Conservation (phyloP, 2,329 filamentous ascomycete genomes). For the Trichoderma sp. region DNA sequence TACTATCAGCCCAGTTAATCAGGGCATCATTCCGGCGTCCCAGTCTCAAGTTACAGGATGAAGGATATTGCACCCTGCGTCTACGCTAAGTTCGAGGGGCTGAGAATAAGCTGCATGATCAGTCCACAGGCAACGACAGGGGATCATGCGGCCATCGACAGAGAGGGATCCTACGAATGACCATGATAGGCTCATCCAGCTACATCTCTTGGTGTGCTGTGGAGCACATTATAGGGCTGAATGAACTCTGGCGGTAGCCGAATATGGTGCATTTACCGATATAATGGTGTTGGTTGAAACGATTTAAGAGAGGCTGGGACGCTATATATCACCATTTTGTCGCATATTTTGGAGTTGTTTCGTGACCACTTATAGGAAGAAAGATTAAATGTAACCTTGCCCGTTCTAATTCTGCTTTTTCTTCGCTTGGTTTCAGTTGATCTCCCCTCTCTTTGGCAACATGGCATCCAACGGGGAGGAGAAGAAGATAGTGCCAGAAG, state of each 20-base stretch:
- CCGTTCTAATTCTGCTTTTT: neutral
- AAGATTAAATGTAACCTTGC: neutral
- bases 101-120: neutral
- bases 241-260: neutral
- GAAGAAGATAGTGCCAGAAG: constrained; percentile 17
- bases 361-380: neutral
- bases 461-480: neutral
- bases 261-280: neutral
- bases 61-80: neutral
- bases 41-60: neutral
- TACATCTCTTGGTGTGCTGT: neutral
- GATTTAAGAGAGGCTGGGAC: neutral
- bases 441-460: neutral
- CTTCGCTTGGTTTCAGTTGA: neutral
- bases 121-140: neutral
- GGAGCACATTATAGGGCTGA: neutral
- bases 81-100: neutral
- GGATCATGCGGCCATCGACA: neutral
- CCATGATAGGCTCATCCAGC: neutral
- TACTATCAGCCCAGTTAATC: neutral
- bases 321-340: neutral
- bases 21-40: neutral
- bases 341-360: neutral
- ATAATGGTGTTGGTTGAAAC: neutral
- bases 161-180: neutral